Conservation (phyloP, 169 alveolate species). For the Cystoisospora suis region DNA sequence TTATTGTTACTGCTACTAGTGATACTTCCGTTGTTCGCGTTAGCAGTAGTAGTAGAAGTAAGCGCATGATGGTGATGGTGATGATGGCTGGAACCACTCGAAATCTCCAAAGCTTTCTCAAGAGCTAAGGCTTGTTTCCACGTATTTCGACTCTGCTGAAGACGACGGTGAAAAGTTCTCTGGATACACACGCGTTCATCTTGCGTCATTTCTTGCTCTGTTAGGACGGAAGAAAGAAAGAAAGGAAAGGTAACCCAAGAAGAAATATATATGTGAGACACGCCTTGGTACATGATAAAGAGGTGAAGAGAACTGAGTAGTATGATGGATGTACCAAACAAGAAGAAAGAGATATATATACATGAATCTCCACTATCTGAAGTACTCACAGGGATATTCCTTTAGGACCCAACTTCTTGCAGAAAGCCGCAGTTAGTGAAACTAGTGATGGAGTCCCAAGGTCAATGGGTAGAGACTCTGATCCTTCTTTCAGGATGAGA, state of each 20-base stretch:
- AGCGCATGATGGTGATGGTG: no score
- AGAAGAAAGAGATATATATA: no score
- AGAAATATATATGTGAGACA: not conserved
- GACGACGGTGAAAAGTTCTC: not conserved
- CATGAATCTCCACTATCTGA: no score
- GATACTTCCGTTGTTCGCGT: no score
- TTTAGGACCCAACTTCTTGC: no score
- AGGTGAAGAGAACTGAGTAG: not conserved
- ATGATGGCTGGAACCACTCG: not conserved
- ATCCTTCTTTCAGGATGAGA: no score
- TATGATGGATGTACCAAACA: not conserved
- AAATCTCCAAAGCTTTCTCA: not conserved
- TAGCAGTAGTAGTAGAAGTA: no score
- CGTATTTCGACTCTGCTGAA: not conserved
- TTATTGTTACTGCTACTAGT: no score
- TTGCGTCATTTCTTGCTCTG: not conserved
- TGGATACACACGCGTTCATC: not conserved
- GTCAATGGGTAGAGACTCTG: no score
- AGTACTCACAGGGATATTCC: no score
- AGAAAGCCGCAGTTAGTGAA: no score
- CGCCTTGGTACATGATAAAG: not conserved
- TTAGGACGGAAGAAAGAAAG: not conserved
- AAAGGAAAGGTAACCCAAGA: not conserved
- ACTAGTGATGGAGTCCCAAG: no score
- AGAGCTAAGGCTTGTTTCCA: constrained; percentile 9